Base-by-base conservation (phyloP, 306 rosid genomes). In the Fragaria ananassa region DNA sequence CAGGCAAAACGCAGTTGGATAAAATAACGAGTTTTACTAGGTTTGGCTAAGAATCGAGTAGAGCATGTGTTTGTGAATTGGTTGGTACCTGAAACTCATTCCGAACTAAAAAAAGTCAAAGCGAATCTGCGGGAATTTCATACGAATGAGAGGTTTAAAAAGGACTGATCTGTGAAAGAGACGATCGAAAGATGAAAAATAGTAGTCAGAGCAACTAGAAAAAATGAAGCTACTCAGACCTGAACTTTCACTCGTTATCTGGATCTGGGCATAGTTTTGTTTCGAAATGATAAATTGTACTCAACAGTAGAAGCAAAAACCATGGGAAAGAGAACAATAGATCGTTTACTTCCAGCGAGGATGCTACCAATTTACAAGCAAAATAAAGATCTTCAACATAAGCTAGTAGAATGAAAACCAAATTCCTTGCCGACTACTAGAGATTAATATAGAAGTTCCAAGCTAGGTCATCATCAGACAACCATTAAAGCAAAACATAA, bases 311-410 rank as follows among this genome's bases (percentile, higher is more conserved):
- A 57, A 25, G 63, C 14, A 8, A 25, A 58, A 23, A 58, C 7
- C 64, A 23, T 23, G 11, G 18, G 64, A 23, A 58, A 3, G 35
- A 11, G 14, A 10, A 58, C 4, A 1, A 58, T 9, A 3, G 64
- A 58, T 58, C 6, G 25, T 57, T 23, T 23, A 58, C 29, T 58
- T 58, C 61, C 45, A 7, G 50, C 56, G 27, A 25, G 69, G 37
- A 68, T 45, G 71, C 71, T 80, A 80, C 44, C 74, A 75, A 76
- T 76, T 47, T 81, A 81, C 84, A 81, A 75, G 68, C 74, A 23
- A 70, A 56, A 75, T 60, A 62, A 65, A 74, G 42, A 50, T 61
- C 54, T 64, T 31, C 62, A 35, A 31, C 42, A 57, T 64, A 49
- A 75, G n/a, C 76, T 68, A 57, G 44, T 23, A 13, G 79, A 62